Base-by-base conservation (phyloP, 2,329 filamentous ascomycete species). In the Elsinoe arachidis region DNA sequence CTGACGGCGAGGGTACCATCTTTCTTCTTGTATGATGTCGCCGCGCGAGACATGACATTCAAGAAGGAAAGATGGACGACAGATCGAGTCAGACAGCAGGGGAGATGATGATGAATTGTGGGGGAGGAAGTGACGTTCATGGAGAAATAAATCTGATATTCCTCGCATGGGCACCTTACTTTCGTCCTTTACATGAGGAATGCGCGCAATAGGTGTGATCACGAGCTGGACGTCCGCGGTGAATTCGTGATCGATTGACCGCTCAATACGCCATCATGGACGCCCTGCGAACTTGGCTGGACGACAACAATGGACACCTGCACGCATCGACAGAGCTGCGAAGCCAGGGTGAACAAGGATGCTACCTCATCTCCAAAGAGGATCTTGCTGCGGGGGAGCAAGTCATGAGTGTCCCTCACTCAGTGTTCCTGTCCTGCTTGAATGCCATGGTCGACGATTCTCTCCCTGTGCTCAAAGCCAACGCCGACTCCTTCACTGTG, bases 1-100 rank as follows among this genome's bases (percentile, higher is more conserved):
- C 87, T 84, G 64, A 97, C 78, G 23, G 83, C 82, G 66, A 99
- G 76, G 60, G 82, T 82, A 69, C 93, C 93, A 77, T 97, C 88
- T 73, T 95, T 93, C 78, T 97, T 99, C 76, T 96, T 97, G 80
- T 93, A 97, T 59, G 85, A 78, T 55, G 87, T 85, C 61, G 80
- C 82, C 59, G 85, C 88, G 64, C 77, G 80, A 55, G 82, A 60
- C 53, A 62, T 64, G 65, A 61, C 64, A 66, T 66, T 57, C n/a
- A 57, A 41, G 43, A 38, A 59, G 38, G 53, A 55, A 34, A 35
- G 39, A 34, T 12, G 15, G 21, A 14, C 14, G 21, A 9, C 30
- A 7, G 14, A 5, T 23, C 9, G 30, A 39, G n/a, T 35, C 19
- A 39, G 26, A 15, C 21, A n/a, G 37, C 5, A 43, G 34, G 26